These are phyloP conservation scores for Sinapis alba DNA, from an alignment of 441 rosid species.

Conservation along the genomic window DNA sequence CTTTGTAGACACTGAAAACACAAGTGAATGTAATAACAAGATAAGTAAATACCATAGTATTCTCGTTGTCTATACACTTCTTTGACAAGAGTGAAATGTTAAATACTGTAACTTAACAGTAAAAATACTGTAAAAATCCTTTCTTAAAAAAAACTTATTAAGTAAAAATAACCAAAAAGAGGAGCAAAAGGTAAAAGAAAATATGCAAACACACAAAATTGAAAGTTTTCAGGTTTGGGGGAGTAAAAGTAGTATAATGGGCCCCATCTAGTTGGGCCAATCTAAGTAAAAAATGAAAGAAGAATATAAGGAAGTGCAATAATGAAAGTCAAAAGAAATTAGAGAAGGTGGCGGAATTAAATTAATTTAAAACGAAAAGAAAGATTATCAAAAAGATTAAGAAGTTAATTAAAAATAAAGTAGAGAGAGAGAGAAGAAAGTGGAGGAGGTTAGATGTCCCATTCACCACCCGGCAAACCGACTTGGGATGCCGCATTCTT, in stretches of 20 bases:
- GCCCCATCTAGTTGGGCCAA: constrained; percentile 35
- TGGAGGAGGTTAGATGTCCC: constrained; percentile 47
- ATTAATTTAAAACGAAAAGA: not conserved
- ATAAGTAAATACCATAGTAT: not conserved
- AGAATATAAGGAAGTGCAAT: constrained; percentile 21
- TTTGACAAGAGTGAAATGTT: too few relatives aligned
- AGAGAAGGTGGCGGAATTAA: constrained; percentile 15
- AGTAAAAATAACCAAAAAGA: too few relatives aligned
- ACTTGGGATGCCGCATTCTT: constrained; percentile 60
- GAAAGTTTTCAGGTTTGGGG: too few relatives aligned
- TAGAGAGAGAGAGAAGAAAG: constrained; percentile 13
- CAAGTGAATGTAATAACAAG: not conserved
- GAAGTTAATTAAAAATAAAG: constrained; percentile 1
- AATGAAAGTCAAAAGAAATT: constrained; percentile 21
- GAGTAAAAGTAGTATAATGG: not conserved
- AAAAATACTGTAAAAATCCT: too few relatives aligned
- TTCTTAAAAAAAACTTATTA: too few relatives aligned
- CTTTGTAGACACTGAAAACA: not conserved
- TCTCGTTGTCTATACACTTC: not conserved
- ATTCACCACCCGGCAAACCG: constrained; percentile 63
- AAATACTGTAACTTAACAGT: too few relatives aligned
- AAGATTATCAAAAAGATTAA: not conserved
- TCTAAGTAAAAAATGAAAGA: not conserved
- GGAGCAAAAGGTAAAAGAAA: too few relatives aligned
- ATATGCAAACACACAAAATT: not conserved